phyloP scores from a whole-genome alignment of 441 rosid genomes.

The Adansonia madagascariensis region DNA sequence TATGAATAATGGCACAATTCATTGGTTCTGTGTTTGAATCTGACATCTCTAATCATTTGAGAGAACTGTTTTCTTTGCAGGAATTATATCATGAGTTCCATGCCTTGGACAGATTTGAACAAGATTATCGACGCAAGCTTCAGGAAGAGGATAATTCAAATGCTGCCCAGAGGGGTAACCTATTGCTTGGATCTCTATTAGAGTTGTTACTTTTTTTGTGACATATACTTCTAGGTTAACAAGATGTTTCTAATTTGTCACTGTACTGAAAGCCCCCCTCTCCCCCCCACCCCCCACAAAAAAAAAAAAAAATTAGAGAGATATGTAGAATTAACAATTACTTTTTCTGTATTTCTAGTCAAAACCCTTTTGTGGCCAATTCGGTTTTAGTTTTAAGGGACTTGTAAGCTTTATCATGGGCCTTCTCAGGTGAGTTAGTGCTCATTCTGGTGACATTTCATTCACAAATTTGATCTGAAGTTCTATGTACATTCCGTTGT shows the following conservation, averaged over 20 bases:
- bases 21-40: background rate
- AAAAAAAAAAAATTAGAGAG: background rate
- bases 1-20: background rate
- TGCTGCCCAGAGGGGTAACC: constrained; percentile 71
- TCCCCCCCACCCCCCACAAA: too few relatives aligned
- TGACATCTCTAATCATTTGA: background rate
- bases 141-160: constrained; percentile 84
- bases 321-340: constrained; percentile 6
- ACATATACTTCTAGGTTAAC: constrained; percentile 18
- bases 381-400: background rate
- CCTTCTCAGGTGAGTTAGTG: background rate
- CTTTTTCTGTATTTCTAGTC: constrained; percentile 11
- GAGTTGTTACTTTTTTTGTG: background rate
- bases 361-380: constrained; percentile 1
- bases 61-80: constrained; percentile 44
- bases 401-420: background rate
- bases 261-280: background rate
- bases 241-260: background rate
- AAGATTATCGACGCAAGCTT: constrained; percentile 93
- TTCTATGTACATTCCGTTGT: background rate
- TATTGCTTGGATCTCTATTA: constrained; percentile 21
- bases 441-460: background rate
- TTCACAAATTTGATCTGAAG: background rate
- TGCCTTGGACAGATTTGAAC: constrained; percentile 97
- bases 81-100: constrained; percentile 97